A percentile compares a stretch with the other conserved stretches of the same genome.
Conservation (phyloP, 2,329 filamentous ascomycete species). For the Fusarium setosum region DNA sequence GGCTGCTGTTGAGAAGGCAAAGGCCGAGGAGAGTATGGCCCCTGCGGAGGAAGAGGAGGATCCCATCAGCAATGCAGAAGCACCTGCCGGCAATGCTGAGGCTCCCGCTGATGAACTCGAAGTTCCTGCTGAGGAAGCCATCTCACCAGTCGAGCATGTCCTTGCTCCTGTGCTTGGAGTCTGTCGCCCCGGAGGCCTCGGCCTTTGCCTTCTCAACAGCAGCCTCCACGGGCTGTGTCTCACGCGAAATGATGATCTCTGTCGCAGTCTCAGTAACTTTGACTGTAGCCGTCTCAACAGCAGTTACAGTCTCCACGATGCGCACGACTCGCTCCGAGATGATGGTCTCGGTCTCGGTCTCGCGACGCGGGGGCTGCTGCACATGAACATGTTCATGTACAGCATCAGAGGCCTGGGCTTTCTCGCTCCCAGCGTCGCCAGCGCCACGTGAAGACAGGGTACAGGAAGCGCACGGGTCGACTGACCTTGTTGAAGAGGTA, state of each 20-base stretch:
- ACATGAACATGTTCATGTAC: slow-evolving; percentile 1
- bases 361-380: slow-evolving; percentile 24
- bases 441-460: slow-evolving; percentile 19
- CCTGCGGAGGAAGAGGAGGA: neutral
- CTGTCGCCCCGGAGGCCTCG: neutral
- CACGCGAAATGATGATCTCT: slow-evolving; percentile 26
- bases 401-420: neutral
- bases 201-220: slow-evolving; percentile 5
- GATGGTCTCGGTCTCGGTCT: slow-evolving; percentile 34
- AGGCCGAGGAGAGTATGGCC: neutral
- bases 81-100: neutral
- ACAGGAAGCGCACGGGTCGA: slow-evolving; percentile 40
- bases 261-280: slow-evolving; percentile 47
- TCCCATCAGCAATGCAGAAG: neutral
- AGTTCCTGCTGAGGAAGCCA: neutral
- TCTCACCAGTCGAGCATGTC: neutral
- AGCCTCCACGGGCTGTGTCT: slow-evolving; percentile 18
- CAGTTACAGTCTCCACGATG: slow-evolving; percentile 51
- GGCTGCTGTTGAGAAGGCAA: neutral
- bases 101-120: neutral
- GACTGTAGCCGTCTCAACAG: slow-evolving; percentile 47
- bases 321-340: slow-evolving; percentile 43
- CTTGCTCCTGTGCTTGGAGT: neutral
- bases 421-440: neutral
- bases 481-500: slow-evolving; percentile 6